A percentile compares a stretch with the other conserved stretches of the same genome.
These are phyloP conservation scores for Amanita pallidorosea DNA, from an alignment of 768 basidiomycete species.

Conservation along the genomic window DNA sequence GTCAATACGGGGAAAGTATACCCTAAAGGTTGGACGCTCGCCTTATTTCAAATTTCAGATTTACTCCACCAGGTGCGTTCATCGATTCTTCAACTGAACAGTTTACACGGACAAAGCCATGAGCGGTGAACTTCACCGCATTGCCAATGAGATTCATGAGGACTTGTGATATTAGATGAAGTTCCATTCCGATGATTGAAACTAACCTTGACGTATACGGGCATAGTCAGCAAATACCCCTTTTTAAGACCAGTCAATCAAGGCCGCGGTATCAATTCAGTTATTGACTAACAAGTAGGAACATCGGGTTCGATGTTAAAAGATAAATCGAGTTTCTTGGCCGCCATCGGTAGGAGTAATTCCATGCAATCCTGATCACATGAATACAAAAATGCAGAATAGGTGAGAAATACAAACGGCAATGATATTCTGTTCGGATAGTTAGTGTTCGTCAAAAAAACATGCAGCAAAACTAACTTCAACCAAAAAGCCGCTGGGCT, in stretches of 20 bases:
- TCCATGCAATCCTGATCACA: slow-evolving; percentile 60
- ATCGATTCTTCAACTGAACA: slow-evolving; percentile 41
- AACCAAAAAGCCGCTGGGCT: slow-evolving; percentile 53
- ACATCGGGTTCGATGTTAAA: slow-evolving; percentile 62
- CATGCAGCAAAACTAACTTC: slow-evolving; percentile 28
- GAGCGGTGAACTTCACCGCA: slow-evolving; percentile 63
- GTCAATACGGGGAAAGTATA: background rate
- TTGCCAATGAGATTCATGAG: slow-evolving; percentile 74
- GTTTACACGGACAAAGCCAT: slow-evolving; percentile 51
- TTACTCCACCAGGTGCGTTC: slow-evolving; percentile 29
- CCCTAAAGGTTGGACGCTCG: slow-evolving; percentile 15
- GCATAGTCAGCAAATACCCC: slow-evolving; percentile 70
- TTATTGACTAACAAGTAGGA: slow-evolving; percentile 38
- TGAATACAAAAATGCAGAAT: slow-evolving; percentile 2
- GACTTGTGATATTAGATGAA: slow-evolving; percentile 25
- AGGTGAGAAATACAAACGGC: slow-evolving; percentile 32
- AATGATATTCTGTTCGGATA: slow-evolving; percentile 40
- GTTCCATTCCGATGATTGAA: background rate
- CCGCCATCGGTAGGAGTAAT: slow-evolving; percentile 62
- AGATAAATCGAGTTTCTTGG: slow-evolving; percentile 63
- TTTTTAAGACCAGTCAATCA: slow-evolving; percentile 10
- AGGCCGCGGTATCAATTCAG: background rate
- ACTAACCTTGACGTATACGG: slow-evolving; percentile 57
- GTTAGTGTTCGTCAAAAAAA: background rate
- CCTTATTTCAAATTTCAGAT: slow-evolving; percentile 60